Conservation (phyloP, 2,329 filamentous ascomycete species). For the Microdochium bolleyi region DNA sequence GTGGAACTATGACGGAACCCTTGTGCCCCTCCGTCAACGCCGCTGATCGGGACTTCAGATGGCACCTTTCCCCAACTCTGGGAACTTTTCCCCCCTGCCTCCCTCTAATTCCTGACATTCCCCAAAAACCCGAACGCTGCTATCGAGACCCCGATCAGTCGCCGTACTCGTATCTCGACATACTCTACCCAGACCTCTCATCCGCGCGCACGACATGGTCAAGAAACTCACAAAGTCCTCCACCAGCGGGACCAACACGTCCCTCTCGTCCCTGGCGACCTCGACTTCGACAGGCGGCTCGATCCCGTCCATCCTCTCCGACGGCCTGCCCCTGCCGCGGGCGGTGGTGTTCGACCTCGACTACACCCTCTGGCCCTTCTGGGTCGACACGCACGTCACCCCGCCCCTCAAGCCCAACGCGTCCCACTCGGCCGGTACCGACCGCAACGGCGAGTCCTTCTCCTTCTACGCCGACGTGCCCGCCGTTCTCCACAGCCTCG, state of each 20-base stretch:
- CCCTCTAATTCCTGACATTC: no score
- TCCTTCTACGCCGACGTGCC: constrained; percentile 66
- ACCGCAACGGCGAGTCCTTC: constrained; percentile 57
- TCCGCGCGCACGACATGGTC: neutral
- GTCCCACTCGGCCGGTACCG: constrained; percentile 32
- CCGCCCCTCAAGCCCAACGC: constrained; percentile 54
- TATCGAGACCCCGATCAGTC: no score
- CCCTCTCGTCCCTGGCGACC: neutral
- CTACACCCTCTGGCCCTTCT: constrained; percentile 98
- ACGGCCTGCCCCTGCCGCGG: constrained; percentile 64
- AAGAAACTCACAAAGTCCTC: neutral
- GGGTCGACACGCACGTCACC: constrained; percentile 88
- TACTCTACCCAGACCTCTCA: no score
- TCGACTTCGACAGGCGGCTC: neutral
- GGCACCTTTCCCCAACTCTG: neutral
- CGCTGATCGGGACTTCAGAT: neutral
- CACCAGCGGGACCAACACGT: neutral
- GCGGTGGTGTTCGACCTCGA: constrained; percentile 92
- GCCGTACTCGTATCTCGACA: no score
- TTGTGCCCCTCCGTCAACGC: neutral
- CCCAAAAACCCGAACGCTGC: no score
- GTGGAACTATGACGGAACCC: neutral
- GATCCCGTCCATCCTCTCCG: constrained; percentile 34
- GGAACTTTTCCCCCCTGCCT: neutral
- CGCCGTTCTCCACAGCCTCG: constrained; percentile 54